These are phyloP conservation scores for Solanum chaucha DNA, from an alignment of 257 asterid species.

Conservation along the genomic window DNA sequence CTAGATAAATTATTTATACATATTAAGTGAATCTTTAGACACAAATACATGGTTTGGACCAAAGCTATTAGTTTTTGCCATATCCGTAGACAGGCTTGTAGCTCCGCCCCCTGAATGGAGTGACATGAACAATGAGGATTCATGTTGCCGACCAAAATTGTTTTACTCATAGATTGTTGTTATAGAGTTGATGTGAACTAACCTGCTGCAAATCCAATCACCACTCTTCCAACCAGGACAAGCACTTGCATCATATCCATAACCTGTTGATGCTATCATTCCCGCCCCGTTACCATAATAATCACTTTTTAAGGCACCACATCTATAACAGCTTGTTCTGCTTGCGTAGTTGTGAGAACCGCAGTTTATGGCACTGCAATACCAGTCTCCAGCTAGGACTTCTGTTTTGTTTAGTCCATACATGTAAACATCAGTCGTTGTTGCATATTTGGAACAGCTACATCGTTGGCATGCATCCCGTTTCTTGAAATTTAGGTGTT, in stretches of 20 bases:
- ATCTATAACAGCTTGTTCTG: slow-evolving; percentile 53
- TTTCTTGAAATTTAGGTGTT: slow-evolving; percentile 60
- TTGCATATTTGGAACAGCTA: slow-evolving; percentile 58
- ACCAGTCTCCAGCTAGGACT: slow-evolving; percentile 80
- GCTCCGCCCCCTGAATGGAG: neutral
- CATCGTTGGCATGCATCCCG: slow-evolving; percentile 70
- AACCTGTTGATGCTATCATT: slow-evolving; percentile 28
- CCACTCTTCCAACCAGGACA: slow-evolving; percentile 88
- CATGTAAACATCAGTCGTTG: slow-evolving; percentile 28
- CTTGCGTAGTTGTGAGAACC: slow-evolving; percentile 80
- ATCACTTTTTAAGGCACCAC: slow-evolving; percentile 38
- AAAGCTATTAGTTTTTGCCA: neutral
- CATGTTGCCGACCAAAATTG: neutral
- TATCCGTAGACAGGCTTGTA: neutral
- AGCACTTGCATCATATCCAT: slow-evolving; percentile 23
- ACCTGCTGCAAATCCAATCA: slow-evolving; percentile 86
- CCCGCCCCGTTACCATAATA: slow-evolving; percentile 23
- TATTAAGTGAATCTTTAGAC: neutral
- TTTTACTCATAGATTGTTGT: neutral
- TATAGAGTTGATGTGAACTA: neutral
- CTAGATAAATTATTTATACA: neutral
- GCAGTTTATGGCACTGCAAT: slow-evolving; percentile 49
- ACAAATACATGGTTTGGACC: neutral
- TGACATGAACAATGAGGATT: neutral
- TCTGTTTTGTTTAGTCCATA: slow-evolving; percentile 32